Base-by-base conservation (phyloP, 768 basidiomycete genomes). In the Pluteus cervinus region DNA sequence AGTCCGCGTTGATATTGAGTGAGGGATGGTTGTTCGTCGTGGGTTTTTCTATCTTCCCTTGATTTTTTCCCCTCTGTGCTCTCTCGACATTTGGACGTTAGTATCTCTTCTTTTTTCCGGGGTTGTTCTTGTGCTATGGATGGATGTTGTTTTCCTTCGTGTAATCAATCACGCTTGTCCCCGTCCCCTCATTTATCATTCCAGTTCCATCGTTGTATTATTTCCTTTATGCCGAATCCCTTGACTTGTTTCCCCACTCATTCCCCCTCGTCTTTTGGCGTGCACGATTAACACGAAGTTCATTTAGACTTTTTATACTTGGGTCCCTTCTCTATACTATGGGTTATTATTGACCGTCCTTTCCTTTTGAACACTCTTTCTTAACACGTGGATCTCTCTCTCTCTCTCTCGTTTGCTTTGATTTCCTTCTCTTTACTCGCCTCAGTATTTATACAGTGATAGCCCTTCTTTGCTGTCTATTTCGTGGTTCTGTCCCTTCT, bases 51-150 rank as follows among this genome's bases (percentile, higher is more conserved):
- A 28, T 34, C 24, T 23, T 17, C 24, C 23, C 12, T 36, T 42
- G n/a, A 10, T 23, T 38, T 33, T 26, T 24, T 25, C 25, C 33
- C 31, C 45, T 40, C 43, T 33, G 36, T 22, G 10, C 14, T 9
- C 35, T 8, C 9, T n/a, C 35, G 12, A n/a, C 22, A 30, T 30
- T n/a, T n/a, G n/a, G n/a, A n/a, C n/a, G n/a, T n/a, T n/a, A n/a
- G n/a, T n/a, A n/a, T n/a, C n/a, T n/a, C n/a, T n/a, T n/a, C n/a
- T n/a, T n/a, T n/a, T n/a, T n/a, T n/a, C n/a, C n/a, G n/a, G n/a
- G n/a, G n/a, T n/a, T n/a, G n/a, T n/a, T n/a, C n/a, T n/a, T n/a
- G n/a, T n/a, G n/a, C n/a, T n/a, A n/a, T n/a, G n/a, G n/a, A n/a
- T n/a, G n/a, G n/a, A n/a, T n/a, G n/a, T n/a, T n/a, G n/a, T n/a